These are phyloP conservation scores for Gamarada debralockiae DNA, from an alignment of 495 filamentous ascomycete genomes.

Conservation along the genomic window DNA sequence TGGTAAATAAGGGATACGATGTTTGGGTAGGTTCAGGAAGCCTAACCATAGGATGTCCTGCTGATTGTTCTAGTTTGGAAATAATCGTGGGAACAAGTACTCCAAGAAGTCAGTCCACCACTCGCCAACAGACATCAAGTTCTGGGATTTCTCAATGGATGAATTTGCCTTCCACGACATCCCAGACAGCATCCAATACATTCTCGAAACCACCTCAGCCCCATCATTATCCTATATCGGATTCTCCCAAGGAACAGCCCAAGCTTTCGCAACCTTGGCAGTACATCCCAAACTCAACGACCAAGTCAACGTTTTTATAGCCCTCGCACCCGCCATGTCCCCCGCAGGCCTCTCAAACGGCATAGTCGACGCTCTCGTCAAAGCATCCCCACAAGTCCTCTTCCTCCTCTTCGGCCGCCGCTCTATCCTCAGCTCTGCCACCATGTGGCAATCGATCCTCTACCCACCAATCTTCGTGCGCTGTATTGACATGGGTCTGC, in stretches of 20 bases:
- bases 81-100: slow-evolving; percentile 98
- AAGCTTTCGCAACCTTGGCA: slow-evolving; percentile 92
- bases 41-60: not conserved
- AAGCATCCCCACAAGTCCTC: slow-evolving; percentile 87
- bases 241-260: slow-evolving; percentile 94
- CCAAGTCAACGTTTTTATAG: slow-evolving; percentile 94
- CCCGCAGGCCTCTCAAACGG: slow-evolving; percentile 85
- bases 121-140: slow-evolving; percentile 69
- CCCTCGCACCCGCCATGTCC: slow-evolving; percentile 95
- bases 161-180: slow-evolving; percentile 98
- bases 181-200: slow-evolving; percentile 88
- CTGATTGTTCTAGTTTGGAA: slow-evolving; percentile 61
- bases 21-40: slow-evolving; percentile 67
- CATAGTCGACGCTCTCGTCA: slow-evolving; percentile 88
- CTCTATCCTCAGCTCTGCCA: slow-evolving; percentile 86
- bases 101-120: slow-evolving; percentile 82
- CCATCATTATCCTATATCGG: slow-evolving; percentile 91
- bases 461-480: slow-evolving; percentile 93
- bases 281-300: slow-evolving; percentile 91
- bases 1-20: slow-evolving; percentile 92
- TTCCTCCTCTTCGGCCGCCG: slow-evolving; percentile 94
- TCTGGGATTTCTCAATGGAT: slow-evolving; percentile 98
- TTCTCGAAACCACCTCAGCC: slow-evolving; percentile 78
- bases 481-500: slow-evolving; percentile 76
- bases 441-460: slow-evolving; percentile 95